Conservation (phyloP, 2,329 filamentous ascomycete genomes). For the Parastagonospora avenae region DNA sequence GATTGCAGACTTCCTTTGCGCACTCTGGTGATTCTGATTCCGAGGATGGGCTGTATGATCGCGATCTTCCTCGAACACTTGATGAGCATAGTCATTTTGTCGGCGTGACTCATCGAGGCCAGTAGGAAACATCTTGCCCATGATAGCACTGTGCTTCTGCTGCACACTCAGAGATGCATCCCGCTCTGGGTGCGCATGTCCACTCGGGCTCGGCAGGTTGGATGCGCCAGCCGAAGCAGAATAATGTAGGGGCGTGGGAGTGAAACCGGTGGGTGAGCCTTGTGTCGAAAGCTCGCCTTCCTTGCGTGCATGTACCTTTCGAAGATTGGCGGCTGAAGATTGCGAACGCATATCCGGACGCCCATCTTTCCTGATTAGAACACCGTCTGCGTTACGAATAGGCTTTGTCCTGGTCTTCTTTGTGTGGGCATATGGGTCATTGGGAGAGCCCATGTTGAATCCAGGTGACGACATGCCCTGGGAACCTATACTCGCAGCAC, state of each 20-base stretch:
- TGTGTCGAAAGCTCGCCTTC: slow-evolving; percentile 40
- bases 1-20: slow-evolving; percentile 2
- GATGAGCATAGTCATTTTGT: slow-evolving; percentile 39
- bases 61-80: slow-evolving; percentile 37
- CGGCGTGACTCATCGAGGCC: slow-evolving; percentile 40
- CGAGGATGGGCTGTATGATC: slow-evolving; percentile 33
- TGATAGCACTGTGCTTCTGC: slow-evolving; percentile 41
- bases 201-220: slow-evolving; percentile 39
- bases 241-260: slow-evolving; percentile 28
- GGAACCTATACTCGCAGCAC: slow-evolving; percentile 34
- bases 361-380: slow-evolving; percentile 58
- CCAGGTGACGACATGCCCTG: slow-evolving; percentile 32
- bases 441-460: slow-evolving; percentile 25
- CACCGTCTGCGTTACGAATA: slow-evolving; percentile 55
- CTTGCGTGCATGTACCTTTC: slow-evolving; percentile 58
- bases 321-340: slow-evolving; percentile 57
- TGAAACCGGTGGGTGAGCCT: slow-evolving; percentile 24
- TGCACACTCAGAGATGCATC: slow-evolving; percentile 23
- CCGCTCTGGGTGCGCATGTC: slow-evolving; percentile 8
- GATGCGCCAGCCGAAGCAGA: slow-evolving; percentile 13
- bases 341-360: slow-evolving; percentile 58
- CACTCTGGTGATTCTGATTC: slow-evolving; percentile 12
- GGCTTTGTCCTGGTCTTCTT: slow-evolving; percentile 59
- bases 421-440: slow-evolving; percentile 46
- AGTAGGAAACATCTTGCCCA: slow-evolving; percentile 46